Evolutionary conservation across 1,284 basidiomycete genomes (phyloP).

Genomic region (Ganoderma lucidum): DNA sequence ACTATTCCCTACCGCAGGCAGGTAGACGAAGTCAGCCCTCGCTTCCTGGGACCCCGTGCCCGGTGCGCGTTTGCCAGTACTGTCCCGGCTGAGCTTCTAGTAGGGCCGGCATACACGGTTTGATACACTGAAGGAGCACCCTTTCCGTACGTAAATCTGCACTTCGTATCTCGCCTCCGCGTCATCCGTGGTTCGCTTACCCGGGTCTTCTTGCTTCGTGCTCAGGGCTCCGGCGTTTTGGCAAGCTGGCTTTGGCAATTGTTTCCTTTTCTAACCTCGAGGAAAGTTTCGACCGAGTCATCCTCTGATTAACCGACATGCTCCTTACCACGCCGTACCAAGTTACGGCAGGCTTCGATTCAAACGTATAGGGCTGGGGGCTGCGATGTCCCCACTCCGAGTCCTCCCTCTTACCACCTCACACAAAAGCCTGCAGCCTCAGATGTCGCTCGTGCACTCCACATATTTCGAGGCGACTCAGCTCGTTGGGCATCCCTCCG

Average conservation of each 20-base stretch:
- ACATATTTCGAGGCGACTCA: not conserved
- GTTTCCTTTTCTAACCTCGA: not conserved
- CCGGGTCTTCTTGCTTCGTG: not conserved
- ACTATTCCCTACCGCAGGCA: not conserved
- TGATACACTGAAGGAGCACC: not conserved
- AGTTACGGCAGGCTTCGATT: not conserved
- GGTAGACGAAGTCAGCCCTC: not conserved
- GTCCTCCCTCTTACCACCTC: not conserved
- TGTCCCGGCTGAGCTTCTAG: not conserved
- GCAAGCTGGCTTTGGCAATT: not conserved
- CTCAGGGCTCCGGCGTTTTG: not conserved
- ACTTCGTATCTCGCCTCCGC: not conserved
- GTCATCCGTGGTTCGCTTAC: slow-evolving; percentile 5
- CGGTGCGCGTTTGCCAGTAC: not conserved
- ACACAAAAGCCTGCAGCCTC: not conserved
- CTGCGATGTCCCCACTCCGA: not conserved
- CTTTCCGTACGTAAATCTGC: not conserved
- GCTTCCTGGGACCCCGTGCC: no score
- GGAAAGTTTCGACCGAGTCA: not conserved
- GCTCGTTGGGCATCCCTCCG: not conserved
- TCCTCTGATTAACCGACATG: not conserved
- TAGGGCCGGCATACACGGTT: not conserved
- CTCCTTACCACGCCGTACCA: not conserved
- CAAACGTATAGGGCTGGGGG: not conserved
- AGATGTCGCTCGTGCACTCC: not conserved